Base-by-base conservation (phyloP, 83 land plant species). In the Larix sibirica region DNA sequence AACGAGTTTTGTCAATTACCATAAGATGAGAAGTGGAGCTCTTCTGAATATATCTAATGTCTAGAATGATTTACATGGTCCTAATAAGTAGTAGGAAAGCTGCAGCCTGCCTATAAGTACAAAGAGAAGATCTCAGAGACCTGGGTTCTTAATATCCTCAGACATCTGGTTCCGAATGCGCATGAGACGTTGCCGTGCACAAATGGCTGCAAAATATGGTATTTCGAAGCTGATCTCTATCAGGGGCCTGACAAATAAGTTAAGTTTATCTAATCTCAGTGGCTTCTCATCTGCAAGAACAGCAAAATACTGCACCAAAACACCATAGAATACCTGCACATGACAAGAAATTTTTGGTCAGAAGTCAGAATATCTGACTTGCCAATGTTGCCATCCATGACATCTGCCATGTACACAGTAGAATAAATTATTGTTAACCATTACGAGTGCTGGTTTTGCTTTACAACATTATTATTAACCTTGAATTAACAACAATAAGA, bases 251-350 rank as follows among this genome's bases (percentile, higher is more conserved):
- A 92, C 90, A 50, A 97, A 81, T 79, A 87, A 65, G 88, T 97
- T 90, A 1, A 97, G 24, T 62, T 88, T 80, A 68, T 88, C 86
- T 26, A 95, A 58, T 61, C 85, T 87, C 38, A 91, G 33, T 47
- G 96, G 94, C 31, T 85, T 91, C 77, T 86, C 86, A 74, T 82
- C 87, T 38, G 97, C 92, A 61, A 85, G 59, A 26, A 88, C 81
- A 64, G 96, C 95, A 85, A 95, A 95, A 82, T 94, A 97, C 81
- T 94, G 94, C 83, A 97, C 63, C n/a, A 97, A 80, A 42, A 97
- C 88, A 84, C 96, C 98, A 94, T 97, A 97, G 80, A 97, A 97
- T 6, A 94, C 89, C 99, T 97, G 92, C 65, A 86, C 64, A 74
- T 54, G 65, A 33, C 79, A 59, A 13, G 65, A 56, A 36, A 12